These are phyloP conservation scores for Cryptosporidium canis DNA, from an alignment of 169 alveolate species.

Conservation along the genomic window DNA sequence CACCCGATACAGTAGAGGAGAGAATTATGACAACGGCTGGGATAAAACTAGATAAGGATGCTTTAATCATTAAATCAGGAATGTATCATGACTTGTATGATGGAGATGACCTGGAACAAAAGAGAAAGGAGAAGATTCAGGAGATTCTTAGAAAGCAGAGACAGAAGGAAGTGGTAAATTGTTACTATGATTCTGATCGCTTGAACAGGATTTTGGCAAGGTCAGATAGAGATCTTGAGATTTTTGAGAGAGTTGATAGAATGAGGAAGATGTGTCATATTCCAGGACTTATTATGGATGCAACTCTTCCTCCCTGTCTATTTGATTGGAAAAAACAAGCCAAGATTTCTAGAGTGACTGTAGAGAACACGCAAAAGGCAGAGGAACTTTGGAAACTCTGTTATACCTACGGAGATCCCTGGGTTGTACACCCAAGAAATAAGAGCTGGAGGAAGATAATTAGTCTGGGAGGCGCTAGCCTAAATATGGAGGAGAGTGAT, in stretches of 20 bases:
- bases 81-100: slow-evolving; percentile 75
- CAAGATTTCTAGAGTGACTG: slow-evolving; percentile 13
- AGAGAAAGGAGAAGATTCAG: slow-evolving; percentile 67
- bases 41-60: slow-evolving; percentile 79
- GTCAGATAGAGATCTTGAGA: slow-evolving; percentile 54
- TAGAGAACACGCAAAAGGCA: slow-evolving; percentile 56
- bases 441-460: slow-evolving; percentile 2
- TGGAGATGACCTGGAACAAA: slow-evolving; percentile 69
- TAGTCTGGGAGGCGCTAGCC: background rate
- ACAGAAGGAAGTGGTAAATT: slow-evolving; percentile 63
- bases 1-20: slow-evolving; percentile 93
- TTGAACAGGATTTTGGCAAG: slow-evolving; percentile 52
- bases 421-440: slow-evolving; percentile 60
- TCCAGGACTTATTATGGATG: slow-evolving; percentile 65
- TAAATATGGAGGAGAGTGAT: too few species aligned
- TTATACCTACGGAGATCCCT: slow-evolving; percentile 66
- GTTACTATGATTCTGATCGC: slow-evolving; percentile 68
- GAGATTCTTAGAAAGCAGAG: slow-evolving; percentile 67
- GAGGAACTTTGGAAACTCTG: slow-evolving; percentile 60
- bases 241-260: slow-evolving; percentile 65
- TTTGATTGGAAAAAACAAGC: slow-evolving; percentile 68
- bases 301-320: slow-evolving; percentile 54
- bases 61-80: slow-evolving; percentile 79
- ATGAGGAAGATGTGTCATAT: slow-evolving; percentile 71
- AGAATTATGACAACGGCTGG: slow-evolving; percentile 91